Percentiles rank a stretch among this genome's conserved stretches.
phyloP scores from a whole-genome alignment of 129 eudicot genomes.

The Silybum marianum region DNA sequence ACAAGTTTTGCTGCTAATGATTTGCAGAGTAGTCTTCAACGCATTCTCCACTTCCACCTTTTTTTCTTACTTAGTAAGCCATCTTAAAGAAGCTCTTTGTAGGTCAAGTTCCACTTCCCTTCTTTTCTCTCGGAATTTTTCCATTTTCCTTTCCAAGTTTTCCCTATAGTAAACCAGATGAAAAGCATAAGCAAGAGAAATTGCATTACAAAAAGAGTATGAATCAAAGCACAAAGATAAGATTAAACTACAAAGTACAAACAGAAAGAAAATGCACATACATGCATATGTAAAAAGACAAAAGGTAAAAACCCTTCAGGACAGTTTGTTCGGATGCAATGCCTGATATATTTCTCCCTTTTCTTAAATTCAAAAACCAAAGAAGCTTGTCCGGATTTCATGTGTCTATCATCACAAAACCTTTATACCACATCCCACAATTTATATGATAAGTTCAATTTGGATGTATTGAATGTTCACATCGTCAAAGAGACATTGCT shows the following conservation, averaged over 20 bases:
- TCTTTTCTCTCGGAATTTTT: slow-evolving; percentile 53
- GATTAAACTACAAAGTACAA: not conserved
- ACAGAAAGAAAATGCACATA: not conserved
- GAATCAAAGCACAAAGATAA: not conserved
- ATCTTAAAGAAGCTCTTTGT: slow-evolving; percentile 28
- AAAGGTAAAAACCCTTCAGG: not conserved
- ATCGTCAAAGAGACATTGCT: not conserved
- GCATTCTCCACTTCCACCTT: slow-evolving; percentile 37
- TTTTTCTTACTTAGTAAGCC: slow-evolving; percentile 68
- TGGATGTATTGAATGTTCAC: not conserved
- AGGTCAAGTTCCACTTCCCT: slow-evolving; percentile 50
- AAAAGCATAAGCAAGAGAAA: slow-evolving; percentile 12
- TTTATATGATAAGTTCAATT: too few species aligned
- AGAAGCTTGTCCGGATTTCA: too few species aligned
- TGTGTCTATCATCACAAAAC: too few species aligned
- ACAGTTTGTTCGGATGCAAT: too few species aligned
- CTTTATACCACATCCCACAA: too few species aligned
- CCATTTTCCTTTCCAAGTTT: slow-evolving; percentile 46
- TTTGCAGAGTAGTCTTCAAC: not conserved
- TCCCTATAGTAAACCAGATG: slow-evolving; percentile 48
- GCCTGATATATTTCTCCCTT: too few species aligned
- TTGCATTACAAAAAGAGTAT: not conserved
- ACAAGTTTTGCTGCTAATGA: too few species aligned
- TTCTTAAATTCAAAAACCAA: too few species aligned
- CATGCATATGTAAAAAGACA: not conserved